These are phyloP conservation scores for Penicillium fuscoglaucum DNA, from an alignment of 2,329 filamentous ascomycete species.

Conservation along the genomic window DNA sequence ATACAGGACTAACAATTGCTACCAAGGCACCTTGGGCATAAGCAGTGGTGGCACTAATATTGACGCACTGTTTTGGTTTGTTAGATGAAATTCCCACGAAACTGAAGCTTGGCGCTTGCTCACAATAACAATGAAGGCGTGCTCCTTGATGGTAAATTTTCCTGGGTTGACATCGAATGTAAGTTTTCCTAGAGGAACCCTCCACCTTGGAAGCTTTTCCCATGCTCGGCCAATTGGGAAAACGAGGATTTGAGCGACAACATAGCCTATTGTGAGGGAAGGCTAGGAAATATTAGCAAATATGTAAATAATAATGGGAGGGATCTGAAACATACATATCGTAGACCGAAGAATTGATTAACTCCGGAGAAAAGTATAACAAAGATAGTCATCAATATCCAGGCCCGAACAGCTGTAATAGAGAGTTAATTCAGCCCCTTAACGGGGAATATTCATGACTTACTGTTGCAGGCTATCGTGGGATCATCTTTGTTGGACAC, in stretches of 20 bases:
- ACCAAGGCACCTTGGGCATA: conserved; percentile 33
- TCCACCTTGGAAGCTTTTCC: conserved; percentile 28
- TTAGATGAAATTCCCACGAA: not conserved
- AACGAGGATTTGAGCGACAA: conserved; percentile 26
- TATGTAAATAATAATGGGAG: not conserved
- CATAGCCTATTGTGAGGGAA: conserved; percentile 25
- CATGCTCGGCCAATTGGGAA: conserved; percentile 24
- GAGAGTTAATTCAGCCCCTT: not conserved
- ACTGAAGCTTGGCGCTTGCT: not conserved
- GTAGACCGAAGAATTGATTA: conserved; percentile 29
- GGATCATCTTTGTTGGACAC: conserved; percentile 39
- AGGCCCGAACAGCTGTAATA: conserved; percentile 31
- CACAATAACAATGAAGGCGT: conserved; percentile 28
- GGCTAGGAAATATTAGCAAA: conserved; percentile 15
- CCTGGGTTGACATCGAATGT: conserved; percentile 27
- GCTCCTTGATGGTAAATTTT: conserved; percentile 25
- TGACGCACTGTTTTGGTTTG: conserved; percentile 24
- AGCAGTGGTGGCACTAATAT: conserved; percentile 31
- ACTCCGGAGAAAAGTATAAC: conserved; percentile 27
- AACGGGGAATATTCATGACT: not conserved
- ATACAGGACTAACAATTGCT: conserved; percentile 37
- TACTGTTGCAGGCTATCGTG: conserved; percentile 35
- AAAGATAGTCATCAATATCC: conserved; percentile 30
- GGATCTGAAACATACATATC: conserved; percentile 22
- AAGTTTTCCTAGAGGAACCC: conserved; percentile 20